These are phyloP conservation scores for Bocquillonia castaneifolia DNA, from an alignment of 441 rosid genomes.

Conservation along the genomic window DNA sequence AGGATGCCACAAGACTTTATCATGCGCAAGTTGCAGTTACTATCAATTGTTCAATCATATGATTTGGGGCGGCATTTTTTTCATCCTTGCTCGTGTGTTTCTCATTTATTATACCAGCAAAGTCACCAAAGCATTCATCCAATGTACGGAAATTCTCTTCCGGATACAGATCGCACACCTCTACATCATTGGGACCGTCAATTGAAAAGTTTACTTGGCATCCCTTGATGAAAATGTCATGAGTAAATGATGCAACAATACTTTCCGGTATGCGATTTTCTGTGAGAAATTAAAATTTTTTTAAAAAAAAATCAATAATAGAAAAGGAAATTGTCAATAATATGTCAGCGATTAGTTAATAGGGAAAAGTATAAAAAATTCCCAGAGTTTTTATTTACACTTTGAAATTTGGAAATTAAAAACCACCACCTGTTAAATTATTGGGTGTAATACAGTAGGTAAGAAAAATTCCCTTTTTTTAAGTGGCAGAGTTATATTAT, in stretches of 20 bases:
- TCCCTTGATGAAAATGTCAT: slow-evolving; percentile 50
- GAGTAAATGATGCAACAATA: slow-evolving; percentile 46
- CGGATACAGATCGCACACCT: slow-evolving; percentile 34
- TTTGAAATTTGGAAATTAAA: no score
- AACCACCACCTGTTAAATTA: no score
- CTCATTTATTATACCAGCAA: slow-evolving; percentile 24
- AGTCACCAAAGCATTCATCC: slow-evolving; percentile 43
- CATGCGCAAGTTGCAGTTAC: slow-evolving; percentile 34
- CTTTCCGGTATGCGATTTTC: slow-evolving; percentile 43
- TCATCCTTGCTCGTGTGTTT: slow-evolving; percentile 1
- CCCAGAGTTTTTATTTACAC: no score
- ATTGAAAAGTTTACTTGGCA: slow-evolving; percentile 41
- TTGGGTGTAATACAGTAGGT: no score
- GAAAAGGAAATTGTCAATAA: no score
- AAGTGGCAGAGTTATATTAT: no score
- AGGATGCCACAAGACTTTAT: no score
- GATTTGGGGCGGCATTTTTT: slow-evolving; percentile 16
- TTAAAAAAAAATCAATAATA: no score
- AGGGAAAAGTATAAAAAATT: no score
- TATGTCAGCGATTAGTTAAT: no score
- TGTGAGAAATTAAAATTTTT: slow-evolving; percentile 8
- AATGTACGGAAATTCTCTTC: slow-evolving; percentile 32
- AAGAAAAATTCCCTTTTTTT: no score
- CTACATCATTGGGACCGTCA: slow-evolving; percentile 32
- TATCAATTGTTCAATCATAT: slow-evolving; percentile 28